Percentiles rank a stretch among this genome's conserved stretches.
These are phyloP conservation scores for Geranium brycei DNA, from an alignment of 345 rosid species.

Conservation along the genomic window DNA sequence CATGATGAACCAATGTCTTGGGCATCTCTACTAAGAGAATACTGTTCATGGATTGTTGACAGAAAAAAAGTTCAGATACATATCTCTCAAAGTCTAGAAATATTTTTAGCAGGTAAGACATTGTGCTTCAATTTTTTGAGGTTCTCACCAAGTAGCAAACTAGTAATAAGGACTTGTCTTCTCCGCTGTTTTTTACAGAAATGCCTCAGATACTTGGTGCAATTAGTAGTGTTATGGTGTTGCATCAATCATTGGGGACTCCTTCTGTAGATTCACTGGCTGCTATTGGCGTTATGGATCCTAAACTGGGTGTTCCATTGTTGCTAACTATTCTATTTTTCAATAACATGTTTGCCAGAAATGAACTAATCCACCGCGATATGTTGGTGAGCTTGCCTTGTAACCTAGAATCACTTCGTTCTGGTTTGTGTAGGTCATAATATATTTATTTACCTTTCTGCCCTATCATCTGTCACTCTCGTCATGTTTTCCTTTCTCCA, in stretches of 20 bases:
- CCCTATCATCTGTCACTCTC: not conserved
- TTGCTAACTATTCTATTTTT: conserved; percentile 61
- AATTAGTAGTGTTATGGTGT: conserved; percentile 50
- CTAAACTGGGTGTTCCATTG: conserved; percentile 64
- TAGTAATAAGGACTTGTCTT: not conserved
- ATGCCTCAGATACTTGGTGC: conserved; percentile 54
- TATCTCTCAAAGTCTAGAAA: conserved; percentile 26
- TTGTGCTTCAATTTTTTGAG: not conserved
- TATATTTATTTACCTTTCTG: conserved; percentile 11
- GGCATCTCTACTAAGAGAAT: conserved; percentile 58
- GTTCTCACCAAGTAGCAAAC: not conserved
- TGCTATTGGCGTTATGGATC: conserved; percentile 47
- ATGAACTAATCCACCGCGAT: conserved; percentile 24
- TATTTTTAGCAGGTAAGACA: conserved; percentile 23
- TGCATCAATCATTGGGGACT: conserved; percentile 49
- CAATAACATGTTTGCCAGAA: conserved; percentile 54
- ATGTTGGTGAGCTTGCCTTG: conserved; percentile 45
- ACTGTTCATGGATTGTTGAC: conserved; percentile 32
- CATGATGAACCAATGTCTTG: conserved; percentile 26
- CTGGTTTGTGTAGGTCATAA: conserved; percentile 9
- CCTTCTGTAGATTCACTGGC: conserved; percentile 49
- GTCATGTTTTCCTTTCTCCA: conserved; percentile 4
- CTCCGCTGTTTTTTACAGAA: conserved; percentile 20
- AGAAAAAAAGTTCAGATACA: conserved; percentile 37
- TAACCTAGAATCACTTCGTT: conserved; percentile 5